phyloP scores from a whole-genome alignment of 352 stramenopile species.

The Phytophthora pinifolia region DNA sequence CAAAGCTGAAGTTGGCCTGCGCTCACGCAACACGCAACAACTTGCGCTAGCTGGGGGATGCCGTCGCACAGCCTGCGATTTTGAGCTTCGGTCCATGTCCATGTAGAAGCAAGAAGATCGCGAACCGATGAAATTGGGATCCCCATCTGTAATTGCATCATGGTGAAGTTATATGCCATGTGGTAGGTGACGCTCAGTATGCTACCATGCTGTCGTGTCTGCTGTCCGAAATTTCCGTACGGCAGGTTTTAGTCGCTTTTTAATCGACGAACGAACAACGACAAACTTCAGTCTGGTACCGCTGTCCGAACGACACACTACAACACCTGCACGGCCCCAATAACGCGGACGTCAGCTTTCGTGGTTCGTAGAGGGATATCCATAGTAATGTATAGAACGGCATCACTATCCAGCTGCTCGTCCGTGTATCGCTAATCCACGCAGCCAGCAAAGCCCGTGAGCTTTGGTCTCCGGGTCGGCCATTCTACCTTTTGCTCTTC shows the following conservation, averaged over 20 bases:
- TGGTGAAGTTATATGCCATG: constrained; percentile 19
- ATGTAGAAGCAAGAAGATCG: constrained; percentile 28
- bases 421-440: constrained; percentile 19
- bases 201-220: background rate
- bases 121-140: constrained; percentile 19
- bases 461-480: background rate
- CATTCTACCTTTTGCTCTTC: constrained; percentile 36
- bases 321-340: constrained; percentile 15
- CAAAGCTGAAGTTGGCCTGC: background rate
- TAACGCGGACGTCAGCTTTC: constrained; percentile 25
- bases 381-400: constrained; percentile 19
- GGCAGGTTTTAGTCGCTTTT: constrained; percentile 18
- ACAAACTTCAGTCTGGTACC: no score
- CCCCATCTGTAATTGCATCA: constrained; percentile 18
- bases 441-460: constrained; percentile 12
- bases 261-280: constrained; percentile 4
- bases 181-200: constrained; percentile 8
- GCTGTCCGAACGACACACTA: constrained; percentile 7
- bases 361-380: no score
- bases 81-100: constrained; percentile 10
- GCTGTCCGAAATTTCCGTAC: background rate
- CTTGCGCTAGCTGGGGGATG: constrained; percentile 8
- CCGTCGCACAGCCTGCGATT: constrained; percentile 13
- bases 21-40: background rate
- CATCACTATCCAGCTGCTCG: constrained; percentile 22